Percentiles rank a stretch among this genome's conserved stretches.
These are phyloP conservation scores for Alternaria sp. DNA, from an alignment of 2,329 filamentous ascomycete species.

Conservation along the genomic window DNA sequence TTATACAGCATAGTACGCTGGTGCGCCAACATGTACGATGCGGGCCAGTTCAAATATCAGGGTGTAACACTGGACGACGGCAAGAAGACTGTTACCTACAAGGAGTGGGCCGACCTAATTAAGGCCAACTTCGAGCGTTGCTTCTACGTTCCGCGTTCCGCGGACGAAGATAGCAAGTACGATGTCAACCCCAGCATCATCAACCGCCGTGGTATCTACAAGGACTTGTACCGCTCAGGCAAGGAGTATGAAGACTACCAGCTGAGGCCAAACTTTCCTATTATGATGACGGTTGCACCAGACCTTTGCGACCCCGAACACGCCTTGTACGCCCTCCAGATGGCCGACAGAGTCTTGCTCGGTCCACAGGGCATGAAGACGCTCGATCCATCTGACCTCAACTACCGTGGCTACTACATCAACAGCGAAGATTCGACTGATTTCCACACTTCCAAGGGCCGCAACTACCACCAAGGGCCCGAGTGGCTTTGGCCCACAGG, in stretches of 20 bases:
- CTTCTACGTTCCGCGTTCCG: slow-evolving; percentile 81
- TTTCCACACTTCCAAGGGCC: slow-evolving; percentile 89
- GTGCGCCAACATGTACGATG: slow-evolving; percentile 72
- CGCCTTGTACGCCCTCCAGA: slow-evolving; percentile 78
- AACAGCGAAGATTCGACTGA: slow-evolving; percentile 93
- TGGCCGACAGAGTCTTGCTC: slow-evolving; percentile 80
- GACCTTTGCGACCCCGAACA: slow-evolving; percentile 82
- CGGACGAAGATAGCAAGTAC: slow-evolving; percentile 76
- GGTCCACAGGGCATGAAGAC: slow-evolving; percentile 96
- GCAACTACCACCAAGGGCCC: slow-evolving; percentile 97
- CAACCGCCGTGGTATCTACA: slow-evolving; percentile 96
- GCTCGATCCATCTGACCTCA: slow-evolving; percentile 87
- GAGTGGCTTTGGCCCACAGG: slow-evolving; percentile 99
- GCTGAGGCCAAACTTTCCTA: slow-evolving; percentile 89
- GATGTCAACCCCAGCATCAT: slow-evolving; percentile 81
- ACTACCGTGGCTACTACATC: slow-evolving; percentile 93
- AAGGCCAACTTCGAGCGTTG: slow-evolving; percentile 88
- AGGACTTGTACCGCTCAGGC: slow-evolving; percentile 91
- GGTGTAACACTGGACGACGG: slow-evolving; percentile 74
- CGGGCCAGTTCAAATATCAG: slow-evolving; percentile 75
- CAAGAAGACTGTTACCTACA: slow-evolving; percentile 69
- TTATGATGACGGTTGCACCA: slow-evolving; percentile 93
- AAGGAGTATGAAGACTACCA: slow-evolving; percentile 99
- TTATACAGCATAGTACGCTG: slow-evolving; percentile 88
- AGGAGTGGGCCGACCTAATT: slow-evolving; percentile 80